These are phyloP conservation scores for Aspergillus sclerotioniger DNA, from an alignment of 495 filamentous ascomycete genomes.

Conservation along the genomic window DNA sequence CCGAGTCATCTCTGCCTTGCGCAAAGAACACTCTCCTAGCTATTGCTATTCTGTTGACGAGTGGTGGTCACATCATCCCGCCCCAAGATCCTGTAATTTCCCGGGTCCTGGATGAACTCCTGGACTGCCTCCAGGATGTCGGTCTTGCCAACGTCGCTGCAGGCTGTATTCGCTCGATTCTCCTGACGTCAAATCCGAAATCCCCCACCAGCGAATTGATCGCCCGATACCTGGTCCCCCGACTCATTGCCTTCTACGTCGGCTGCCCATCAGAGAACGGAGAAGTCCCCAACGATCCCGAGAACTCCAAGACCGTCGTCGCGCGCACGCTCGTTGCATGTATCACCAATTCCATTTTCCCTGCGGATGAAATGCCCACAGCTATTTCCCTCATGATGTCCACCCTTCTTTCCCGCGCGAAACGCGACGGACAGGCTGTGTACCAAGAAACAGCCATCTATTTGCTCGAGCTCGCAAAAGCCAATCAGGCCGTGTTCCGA, in stretches of 20 bases:
- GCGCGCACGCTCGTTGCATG: constrained; percentile 72
- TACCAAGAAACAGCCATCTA: constrained; percentile 70
- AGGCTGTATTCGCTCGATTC: constrained; percentile 80
- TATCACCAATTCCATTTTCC: constrained; percentile 51
- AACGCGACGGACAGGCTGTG: constrained; percentile 42
- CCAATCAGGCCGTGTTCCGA: constrained; percentile 70
- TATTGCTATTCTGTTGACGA: constrained; percentile 83
- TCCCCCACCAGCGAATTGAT: constrained; percentile 71
- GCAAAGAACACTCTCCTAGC: constrained; percentile 92
- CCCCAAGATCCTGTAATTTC: constrained; percentile 68
- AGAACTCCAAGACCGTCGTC: constrained; percentile 65
- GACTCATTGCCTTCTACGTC: constrained; percentile 70
- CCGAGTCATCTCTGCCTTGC: constrained; percentile 74
- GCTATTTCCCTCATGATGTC: constrained; percentile 76
- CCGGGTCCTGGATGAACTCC: constrained; percentile 68
- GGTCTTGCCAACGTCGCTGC: constrained; percentile 83
- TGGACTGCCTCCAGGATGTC: constrained; percentile 77
- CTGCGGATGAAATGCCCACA: constrained; percentile 48
- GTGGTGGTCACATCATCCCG: constrained; percentile 67
- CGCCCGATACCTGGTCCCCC: constrained; percentile 69
- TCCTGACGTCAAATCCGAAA: constrained; percentile 63
- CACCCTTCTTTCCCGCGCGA: constrained; percentile 71
- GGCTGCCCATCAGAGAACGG: constrained; percentile 54
- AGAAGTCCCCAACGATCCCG: constrained; percentile 63
- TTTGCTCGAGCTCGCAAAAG: constrained; percentile 77